These are phyloP conservation scores for Lachnellula subtilissima DNA, from an alignment of 2,329 filamentous ascomycete genomes.

Conservation along the genomic window DNA sequence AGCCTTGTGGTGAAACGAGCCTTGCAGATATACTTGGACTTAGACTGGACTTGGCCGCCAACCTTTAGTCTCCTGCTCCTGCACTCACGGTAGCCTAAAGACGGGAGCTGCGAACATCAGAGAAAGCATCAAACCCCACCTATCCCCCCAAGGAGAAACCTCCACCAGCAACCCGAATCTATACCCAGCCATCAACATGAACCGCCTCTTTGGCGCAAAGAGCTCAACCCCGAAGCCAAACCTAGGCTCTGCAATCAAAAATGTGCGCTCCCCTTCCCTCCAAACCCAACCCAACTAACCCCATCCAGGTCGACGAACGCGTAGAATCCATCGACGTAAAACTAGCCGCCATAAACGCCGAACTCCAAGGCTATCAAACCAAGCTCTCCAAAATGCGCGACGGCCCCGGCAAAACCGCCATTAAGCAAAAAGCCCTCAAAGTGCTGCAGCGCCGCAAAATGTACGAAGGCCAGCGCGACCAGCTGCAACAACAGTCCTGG, in stretches of 20 bases:
- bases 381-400: slow-evolving; percentile 92
- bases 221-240: slow-evolving; percentile 84
- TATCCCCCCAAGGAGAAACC: not conserved
- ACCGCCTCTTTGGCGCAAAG: slow-evolving; percentile 90
- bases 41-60: too few relatives aligned
- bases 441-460: slow-evolving; percentile 89
- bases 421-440: slow-evolving; percentile 92
- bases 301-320: slow-evolving; percentile 64
- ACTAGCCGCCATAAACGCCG: slow-evolving; percentile 84
- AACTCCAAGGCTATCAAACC: slow-evolving; percentile 81
- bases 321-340: slow-evolving; percentile 90
- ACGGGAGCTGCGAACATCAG: too few relatives aligned
- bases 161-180: not conserved
- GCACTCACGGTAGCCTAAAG: too few relatives aligned
- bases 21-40: too few relatives aligned
- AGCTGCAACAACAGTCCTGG: slow-evolving; percentile 91
- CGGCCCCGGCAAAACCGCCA: slow-evolving; percentile 84
- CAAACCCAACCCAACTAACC: slow-evolving; percentile 16
- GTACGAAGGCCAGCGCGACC: slow-evolving; percentile 90
- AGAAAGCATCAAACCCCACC: too few relatives aligned
- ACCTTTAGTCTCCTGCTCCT: too few relatives aligned
- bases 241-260: slow-evolving; percentile 75
- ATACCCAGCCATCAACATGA: slow-evolving; percentile 56
- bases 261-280: slow-evolving; percentile 47
- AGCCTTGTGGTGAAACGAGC: too few relatives aligned